Percentiles rank a stretch among this genome's conserved stretches.
phyloP scores from a whole-genome alignment of 441 rosid species.

The Bruguiera hainesii region DNA sequence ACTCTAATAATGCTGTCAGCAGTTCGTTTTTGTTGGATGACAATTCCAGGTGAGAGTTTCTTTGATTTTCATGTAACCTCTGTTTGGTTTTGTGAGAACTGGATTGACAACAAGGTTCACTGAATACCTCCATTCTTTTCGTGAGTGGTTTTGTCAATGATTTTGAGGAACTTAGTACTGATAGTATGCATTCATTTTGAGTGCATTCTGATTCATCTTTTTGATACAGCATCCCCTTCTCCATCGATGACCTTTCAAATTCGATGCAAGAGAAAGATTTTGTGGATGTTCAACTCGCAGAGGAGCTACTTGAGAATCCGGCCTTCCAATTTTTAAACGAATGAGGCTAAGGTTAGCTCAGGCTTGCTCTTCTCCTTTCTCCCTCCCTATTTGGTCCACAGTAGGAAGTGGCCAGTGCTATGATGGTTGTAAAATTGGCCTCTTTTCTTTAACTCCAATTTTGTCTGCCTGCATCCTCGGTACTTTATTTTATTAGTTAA shows the following conservation, averaged over 20 bases:
- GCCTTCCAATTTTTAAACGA: conserved; percentile 86
- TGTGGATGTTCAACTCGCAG: conserved; percentile 77
- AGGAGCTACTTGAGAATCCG: conserved; percentile 76
- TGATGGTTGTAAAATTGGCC: conserved; percentile 35
- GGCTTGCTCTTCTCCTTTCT: conserved; percentile 10
- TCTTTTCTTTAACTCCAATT: conserved; percentile 11
- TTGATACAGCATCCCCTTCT: conserved; percentile 86
- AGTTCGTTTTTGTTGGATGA: conserved; percentile 95
- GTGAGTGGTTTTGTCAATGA: too few species aligned
- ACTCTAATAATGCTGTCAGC: conserved; percentile 78
- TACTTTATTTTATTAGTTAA: conserved; percentile 39
- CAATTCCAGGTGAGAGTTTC: conserved; percentile 70
- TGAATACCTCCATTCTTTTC: background rate
- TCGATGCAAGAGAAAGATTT: conserved; percentile 88
- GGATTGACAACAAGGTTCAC: background rate
- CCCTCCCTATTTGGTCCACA: conserved; percentile 13
- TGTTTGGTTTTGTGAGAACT: background rate
- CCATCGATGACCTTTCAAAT: conserved; percentile 80
- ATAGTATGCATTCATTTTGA: background rate
- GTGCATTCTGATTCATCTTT: conserved; percentile 18
- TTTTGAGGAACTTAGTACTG: background rate
- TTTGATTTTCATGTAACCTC: conserved; percentile 2
- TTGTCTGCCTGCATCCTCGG: conserved; percentile 6
- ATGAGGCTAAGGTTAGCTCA: conserved; percentile 32
- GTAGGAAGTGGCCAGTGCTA: conserved; percentile 27